Percentiles rank a stretch among this genome's conserved stretches.
Evolutionary conservation across 352 stramenopile genomes (phyloP).

Genomic region (Phytophthora pini): DNA sequence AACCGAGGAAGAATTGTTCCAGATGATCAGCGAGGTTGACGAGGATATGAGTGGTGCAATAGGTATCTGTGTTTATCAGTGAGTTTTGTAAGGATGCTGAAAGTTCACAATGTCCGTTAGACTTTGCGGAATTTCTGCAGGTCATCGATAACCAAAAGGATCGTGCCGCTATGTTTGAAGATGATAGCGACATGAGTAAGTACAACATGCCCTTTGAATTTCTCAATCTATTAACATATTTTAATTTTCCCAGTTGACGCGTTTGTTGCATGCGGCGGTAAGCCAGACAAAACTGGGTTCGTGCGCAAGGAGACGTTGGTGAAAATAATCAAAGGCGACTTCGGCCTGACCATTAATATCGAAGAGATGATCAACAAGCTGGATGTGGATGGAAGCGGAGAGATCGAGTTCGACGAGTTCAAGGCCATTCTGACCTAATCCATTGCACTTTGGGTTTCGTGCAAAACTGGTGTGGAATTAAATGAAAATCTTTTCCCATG

Average conservation of each 20-base stretch:
- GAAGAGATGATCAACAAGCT: constrained; percentile 98
- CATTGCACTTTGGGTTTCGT: neutral
- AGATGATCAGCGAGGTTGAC: constrained; percentile 94
- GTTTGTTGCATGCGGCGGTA: constrained; percentile 96
- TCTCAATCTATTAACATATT: too few relatives aligned
- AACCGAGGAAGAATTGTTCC: constrained; percentile 98
- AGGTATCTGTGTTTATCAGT: constrained; percentile 30
- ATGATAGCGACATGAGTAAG: constrained; percentile 97
- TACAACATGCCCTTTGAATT: neutral
- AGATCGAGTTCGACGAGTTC: constrained; percentile 98
- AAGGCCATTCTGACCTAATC: constrained; percentile 88
- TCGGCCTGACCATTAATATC: constrained; percentile 97
- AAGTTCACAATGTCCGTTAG: constrained; percentile 38
- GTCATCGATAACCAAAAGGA: constrained; percentile 99
- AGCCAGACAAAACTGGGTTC: constrained; percentile 92
- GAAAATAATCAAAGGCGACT: constrained; percentile 97
- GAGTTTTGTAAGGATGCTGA: neutral
- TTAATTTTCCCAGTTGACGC: constrained; percentile 84
- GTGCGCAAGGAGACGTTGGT: constrained; percentile 91
- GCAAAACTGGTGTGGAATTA: too few relatives aligned
- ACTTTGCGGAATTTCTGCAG: constrained; percentile 98
- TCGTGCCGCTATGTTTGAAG: constrained; percentile 93
- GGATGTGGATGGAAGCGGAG: constrained; percentile 93
- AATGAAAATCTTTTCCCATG: too few relatives aligned
- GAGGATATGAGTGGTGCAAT: constrained; percentile 96